phyloP scores from a whole-genome alignment of 176 grass and related monocot genomes.

The Saccharum officinarum region DNA sequence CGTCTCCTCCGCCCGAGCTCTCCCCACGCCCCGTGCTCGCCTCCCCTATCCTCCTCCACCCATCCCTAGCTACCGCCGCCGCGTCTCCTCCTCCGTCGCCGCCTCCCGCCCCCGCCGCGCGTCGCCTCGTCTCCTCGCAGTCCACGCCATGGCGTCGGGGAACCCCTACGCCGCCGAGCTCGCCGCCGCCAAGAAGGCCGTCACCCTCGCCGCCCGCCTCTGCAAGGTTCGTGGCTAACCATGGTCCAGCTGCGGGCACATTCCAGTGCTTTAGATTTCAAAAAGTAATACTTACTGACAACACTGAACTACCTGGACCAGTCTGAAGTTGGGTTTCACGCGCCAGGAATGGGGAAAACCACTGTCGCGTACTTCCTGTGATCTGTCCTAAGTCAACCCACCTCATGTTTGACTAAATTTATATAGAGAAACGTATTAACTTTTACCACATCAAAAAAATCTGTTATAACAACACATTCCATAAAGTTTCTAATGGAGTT shows the following conservation, averaged over 20 bases:
- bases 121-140: neutral
- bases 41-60: neutral
- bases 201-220: conserved; percentile 76
- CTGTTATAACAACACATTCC: too few relatives aligned
- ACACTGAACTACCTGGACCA: neutral
- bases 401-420: too few relatives aligned
- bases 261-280: neutral
- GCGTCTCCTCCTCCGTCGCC: neutral
- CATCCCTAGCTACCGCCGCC: neutral
- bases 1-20: neutral
- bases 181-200: conserved; percentile 89
- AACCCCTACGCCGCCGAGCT: conserved; percentile 76
- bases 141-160: conserved; percentile 32
- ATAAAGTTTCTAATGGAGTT: too few relatives aligned
- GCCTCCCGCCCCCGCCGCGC: neutral
- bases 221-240: conserved; percentile 51
- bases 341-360: neutral
- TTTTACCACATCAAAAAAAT: too few relatives aligned
- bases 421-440: too few relatives aligned
- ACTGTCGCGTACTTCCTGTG: too few relatives aligned
- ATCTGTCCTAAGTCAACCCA: too few relatives aligned
- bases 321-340: neutral
- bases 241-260: neutral
- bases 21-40: neutral
- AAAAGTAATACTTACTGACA: neutral